Evolutionary conservation across 257 asterid species (phyloP).

Genomic region (Handroanthus guayacan): DNA sequence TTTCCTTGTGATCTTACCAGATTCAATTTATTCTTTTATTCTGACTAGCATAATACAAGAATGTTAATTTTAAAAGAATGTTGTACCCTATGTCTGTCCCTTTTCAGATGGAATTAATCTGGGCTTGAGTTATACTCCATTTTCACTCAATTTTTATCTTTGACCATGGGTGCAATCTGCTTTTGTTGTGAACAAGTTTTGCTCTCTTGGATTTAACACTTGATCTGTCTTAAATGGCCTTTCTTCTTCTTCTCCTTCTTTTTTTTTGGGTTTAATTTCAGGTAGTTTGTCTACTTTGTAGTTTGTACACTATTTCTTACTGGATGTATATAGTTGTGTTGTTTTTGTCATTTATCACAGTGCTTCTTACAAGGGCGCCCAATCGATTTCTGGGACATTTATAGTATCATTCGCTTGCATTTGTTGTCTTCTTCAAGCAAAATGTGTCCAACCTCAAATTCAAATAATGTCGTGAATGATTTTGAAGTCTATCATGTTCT

Average conservation of each 20-base stretch:
- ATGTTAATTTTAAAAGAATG: neutral
- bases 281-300: too few relatives aligned
- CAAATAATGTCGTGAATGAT: neutral
- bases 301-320: too few relatives aligned
- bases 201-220: neutral
- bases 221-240: neutral
- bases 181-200: neutral
- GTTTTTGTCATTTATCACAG: too few relatives aligned
- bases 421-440: too few relatives aligned
- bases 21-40: neutral
- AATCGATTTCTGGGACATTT: too few relatives aligned
- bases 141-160: neutral
- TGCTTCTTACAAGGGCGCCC: too few relatives aligned
- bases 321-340: too few relatives aligned
- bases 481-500: neutral
- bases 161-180: too few relatives aligned
- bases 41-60: neutral
- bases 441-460: too few relatives aligned
- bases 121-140: neutral
- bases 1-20: neutral
- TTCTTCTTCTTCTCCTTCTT: too few relatives aligned
- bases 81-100: neutral
- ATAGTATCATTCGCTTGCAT: too few relatives aligned
- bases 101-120: neutral
- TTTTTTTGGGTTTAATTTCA: too few relatives aligned